Conservation (phyloP, 345 rosid species). For the Salix caprea region DNA sequence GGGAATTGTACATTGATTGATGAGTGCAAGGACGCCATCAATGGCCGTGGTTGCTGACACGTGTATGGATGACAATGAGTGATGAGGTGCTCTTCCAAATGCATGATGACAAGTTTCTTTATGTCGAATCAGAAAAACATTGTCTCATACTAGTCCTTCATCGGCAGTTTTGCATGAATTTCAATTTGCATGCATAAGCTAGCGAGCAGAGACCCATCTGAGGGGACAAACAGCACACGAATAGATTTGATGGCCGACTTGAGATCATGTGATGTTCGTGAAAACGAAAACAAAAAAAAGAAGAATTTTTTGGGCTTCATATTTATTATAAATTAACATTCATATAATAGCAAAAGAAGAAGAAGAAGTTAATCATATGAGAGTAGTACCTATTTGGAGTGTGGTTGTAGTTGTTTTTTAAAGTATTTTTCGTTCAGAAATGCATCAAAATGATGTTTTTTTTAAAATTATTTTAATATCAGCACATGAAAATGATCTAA, state of each 20-base stretch:
- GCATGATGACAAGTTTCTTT: slow-evolving; percentile 32
- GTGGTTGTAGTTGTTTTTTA: no score
- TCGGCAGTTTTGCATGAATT: background rate
- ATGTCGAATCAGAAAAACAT: slow-evolving; percentile 20
- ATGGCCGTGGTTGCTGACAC: background rate
- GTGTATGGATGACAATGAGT: slow-evolving; percentile 13
- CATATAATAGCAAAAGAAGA: background rate
- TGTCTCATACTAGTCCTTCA: background rate
- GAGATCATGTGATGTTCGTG: background rate
- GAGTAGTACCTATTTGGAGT: no score
- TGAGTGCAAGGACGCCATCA: background rate
- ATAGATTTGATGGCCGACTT: background rate
- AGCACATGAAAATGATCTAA: no score
- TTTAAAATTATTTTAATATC: no score
- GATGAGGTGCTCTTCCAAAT: slow-evolving; percentile 30
- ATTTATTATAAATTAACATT: background rate
- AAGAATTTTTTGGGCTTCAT: background rate
- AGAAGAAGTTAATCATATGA: background rate
- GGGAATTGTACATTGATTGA: background rate
- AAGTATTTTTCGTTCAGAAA: no score
- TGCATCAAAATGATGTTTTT: no score
- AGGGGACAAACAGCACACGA: background rate
- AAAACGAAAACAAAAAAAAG: no score
- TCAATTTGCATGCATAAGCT: background rate
- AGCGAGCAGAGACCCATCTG: background rate